Conservation (phyloP, 495 filamentous ascomycete species). For the Aspergillus diversus region DNA sequence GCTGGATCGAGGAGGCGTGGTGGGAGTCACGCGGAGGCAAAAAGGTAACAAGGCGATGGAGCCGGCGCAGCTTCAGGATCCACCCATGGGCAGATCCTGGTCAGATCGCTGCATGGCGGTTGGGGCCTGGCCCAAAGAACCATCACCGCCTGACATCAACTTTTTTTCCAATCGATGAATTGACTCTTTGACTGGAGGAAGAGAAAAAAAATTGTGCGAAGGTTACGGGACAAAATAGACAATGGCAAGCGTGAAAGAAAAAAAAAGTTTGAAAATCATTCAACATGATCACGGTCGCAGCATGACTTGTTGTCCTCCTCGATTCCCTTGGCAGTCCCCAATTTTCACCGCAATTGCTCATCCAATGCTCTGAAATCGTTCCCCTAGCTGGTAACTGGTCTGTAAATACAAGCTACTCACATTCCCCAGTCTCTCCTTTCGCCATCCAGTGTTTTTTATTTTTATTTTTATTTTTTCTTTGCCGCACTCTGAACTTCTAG, state of each 20-base stretch:
- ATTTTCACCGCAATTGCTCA: constrained; percentile 32
- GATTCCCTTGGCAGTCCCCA: constrained; percentile 11
- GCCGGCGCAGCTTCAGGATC: constrained; percentile 14
- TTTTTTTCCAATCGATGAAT: constrained; percentile 6
- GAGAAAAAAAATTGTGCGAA: constrained; percentile 4
- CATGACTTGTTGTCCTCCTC: constrained; percentile 3
- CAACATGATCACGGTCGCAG: constrained; percentile 21
- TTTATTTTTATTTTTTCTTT: constrained; percentile 12
- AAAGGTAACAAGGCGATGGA: constrained; percentile 17
- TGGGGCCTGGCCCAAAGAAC: constrained; percentile 26
- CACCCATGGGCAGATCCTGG: constrained; percentile 23
- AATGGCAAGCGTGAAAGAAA: not conserved
- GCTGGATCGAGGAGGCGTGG: constrained; percentile 8
- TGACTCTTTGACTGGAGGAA: not conserved
- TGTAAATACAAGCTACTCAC: constrained; percentile 13
- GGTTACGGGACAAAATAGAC: not conserved
- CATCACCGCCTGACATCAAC: constrained; percentile 30
- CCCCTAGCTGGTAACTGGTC: constrained; percentile 9
- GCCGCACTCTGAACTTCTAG: constrained; percentile 21
- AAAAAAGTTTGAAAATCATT: constrained; percentile 5
- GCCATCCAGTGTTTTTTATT: constrained; percentile 14
- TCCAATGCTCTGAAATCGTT: constrained; percentile 10
- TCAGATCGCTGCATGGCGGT: constrained; percentile 32
- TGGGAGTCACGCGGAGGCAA: constrained; percentile 27
- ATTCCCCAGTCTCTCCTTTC: constrained; percentile 12